Percentiles rank a stretch among this genome's conserved stretches.
These are phyloP conservation scores for Alternaria longipes DNA, from an alignment of 2,329 filamentous ascomycete species.

Conservation along the genomic window DNA sequence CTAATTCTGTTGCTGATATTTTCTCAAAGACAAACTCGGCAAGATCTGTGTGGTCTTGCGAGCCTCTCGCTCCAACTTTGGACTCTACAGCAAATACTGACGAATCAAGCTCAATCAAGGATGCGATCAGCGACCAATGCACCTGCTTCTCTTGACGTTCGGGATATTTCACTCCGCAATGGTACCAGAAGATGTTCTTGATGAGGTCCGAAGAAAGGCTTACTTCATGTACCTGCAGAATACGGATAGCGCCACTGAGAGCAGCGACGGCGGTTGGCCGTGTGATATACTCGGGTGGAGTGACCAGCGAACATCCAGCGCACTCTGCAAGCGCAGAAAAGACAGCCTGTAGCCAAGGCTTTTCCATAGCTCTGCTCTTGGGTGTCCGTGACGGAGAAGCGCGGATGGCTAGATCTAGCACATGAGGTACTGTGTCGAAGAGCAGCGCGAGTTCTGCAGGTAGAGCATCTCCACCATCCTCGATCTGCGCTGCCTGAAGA, in stretches of 20 bases:
- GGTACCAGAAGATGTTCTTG: slow-evolving; percentile 47
- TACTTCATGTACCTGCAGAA: slow-evolving; percentile 37
- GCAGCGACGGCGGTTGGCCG: slow-evolving; percentile 31
- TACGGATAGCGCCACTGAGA: slow-evolving; percentile 36
- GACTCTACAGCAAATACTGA: slow-evolving; percentile 43
- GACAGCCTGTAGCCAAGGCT: slow-evolving; percentile 56
- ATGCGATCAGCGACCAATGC: slow-evolving; percentile 45
- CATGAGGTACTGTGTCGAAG: slow-evolving; percentile 38
- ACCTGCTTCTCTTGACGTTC: slow-evolving; percentile 27
- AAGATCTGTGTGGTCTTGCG: slow-evolving; percentile 35
- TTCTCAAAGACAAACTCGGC: slow-evolving; percentile 40
- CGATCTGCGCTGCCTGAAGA: slow-evolving; percentile 43
- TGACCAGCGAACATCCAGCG: slow-evolving; percentile 39
- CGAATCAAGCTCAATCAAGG: slow-evolving; percentile 46
- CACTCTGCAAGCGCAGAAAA: slow-evolving; percentile 52
- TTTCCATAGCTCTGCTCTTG: slow-evolving; percentile 52
- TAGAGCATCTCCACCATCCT: slow-evolving; percentile 36
- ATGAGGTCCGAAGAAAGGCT: slow-evolving; percentile 39
- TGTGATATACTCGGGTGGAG: slow-evolving; percentile 33
- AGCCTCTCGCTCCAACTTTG: slow-evolving; percentile 18
- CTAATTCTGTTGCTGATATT: slow-evolving; percentile 34
- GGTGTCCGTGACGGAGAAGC: slow-evolving; percentile 53
- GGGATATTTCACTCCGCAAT: slow-evolving; percentile 45
- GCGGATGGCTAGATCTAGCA: slow-evolving; percentile 55
- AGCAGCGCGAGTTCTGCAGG: slow-evolving; percentile 33